Conservation (phyloP, 768 basidiomycete genomes). For the Trametes cinnabarina region DNA sequence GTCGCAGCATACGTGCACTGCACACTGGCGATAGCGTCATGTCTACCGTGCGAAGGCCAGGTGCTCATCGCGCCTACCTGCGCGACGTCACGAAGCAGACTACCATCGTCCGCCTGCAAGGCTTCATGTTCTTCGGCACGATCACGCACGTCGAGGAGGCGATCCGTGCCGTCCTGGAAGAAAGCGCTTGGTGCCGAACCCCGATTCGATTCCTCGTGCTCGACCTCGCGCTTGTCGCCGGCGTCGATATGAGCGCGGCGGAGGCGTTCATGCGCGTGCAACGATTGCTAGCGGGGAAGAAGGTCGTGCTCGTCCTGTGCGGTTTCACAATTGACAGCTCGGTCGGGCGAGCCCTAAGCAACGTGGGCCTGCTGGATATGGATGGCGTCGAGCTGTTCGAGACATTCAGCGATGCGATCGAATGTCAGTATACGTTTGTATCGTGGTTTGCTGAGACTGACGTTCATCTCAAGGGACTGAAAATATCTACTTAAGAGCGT, state of each 20-base stretch:
- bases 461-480: constrained; percentile 73
- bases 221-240: constrained; percentile 81
- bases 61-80: constrained; percentile 83
- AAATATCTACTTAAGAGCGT: constrained; percentile 84
- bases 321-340: constrained; percentile 64
- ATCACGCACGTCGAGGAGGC: constrained; percentile 87
- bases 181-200: constrained; percentile 63
- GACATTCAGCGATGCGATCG: constrained; percentile 86
- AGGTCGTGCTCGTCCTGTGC: constrained; percentile 87
- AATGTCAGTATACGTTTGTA: constrained; percentile 63
- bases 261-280: constrained; percentile 94
- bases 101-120: constrained; percentile 82
- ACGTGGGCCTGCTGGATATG: constrained; percentile 77
- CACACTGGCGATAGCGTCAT: constrained; percentile 82
- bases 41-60: constrained; percentile 89
- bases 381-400: constrained; percentile 79
- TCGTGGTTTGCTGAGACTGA: background rate
- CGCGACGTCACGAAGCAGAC: constrained; percentile 93
- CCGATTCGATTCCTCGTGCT: constrained; percentile 90
- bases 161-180: constrained; percentile 72
- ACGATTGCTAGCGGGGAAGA: constrained; percentile 68
- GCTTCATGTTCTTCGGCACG: constrained; percentile 91
- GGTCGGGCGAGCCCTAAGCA: constrained; percentile 69
- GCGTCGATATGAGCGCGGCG: constrained; percentile 92
- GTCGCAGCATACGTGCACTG: constrained; percentile 78